Evolutionary conservation across 306 rosid species (phyloP).

Genomic region (Casuarina equisetifolia): DNA sequence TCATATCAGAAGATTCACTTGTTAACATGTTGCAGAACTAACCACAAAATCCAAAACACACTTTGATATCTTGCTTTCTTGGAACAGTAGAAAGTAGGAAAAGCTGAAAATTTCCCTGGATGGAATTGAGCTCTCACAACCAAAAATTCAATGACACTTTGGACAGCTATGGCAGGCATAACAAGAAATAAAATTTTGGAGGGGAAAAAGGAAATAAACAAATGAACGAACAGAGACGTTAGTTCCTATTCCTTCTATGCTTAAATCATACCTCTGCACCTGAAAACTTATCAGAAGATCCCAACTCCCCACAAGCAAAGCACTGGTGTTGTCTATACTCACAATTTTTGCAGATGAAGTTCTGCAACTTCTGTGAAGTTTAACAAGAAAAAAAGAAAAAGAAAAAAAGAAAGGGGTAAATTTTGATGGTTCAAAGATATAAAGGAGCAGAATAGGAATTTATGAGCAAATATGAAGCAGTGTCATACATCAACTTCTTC

Average conservation of each 20-base stretch:
- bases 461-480: slow-evolving; percentile 18
- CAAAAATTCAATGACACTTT: not conserved
- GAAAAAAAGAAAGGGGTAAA: slow-evolving; percentile 13
- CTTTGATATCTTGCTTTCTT: not conserved
- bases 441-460: slow-evolving; percentile 7
- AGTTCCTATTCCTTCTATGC: slow-evolving; percentile 2
- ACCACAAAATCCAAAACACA: not conserved
- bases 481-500: slow-evolving; percentile 79
- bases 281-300: slow-evolving; percentile 67
- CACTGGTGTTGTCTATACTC: slow-evolving; percentile 77
- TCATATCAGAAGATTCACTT: not conserved
- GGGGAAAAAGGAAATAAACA: not conserved
- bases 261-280: slow-evolving; percentile 75
- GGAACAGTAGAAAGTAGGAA: not conserved
- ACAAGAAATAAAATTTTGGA: not conserved
- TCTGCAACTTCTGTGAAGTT: slow-evolving; percentile 63
- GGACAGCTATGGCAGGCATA: not conserved
- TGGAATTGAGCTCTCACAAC: not conserved
- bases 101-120: not conserved
- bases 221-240: slow-evolving; percentile 18
- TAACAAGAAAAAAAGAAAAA: slow-evolving; percentile 2
- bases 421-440: slow-evolving; percentile 9
- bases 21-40: not conserved
- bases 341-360: slow-evolving; percentile 76
- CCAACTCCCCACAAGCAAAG: slow-evolving; percentile 80